These are phyloP conservation scores for Fraxinus pennsylvanica DNA, from an alignment of 257 asterid species.

Conservation along the genomic window DNA sequence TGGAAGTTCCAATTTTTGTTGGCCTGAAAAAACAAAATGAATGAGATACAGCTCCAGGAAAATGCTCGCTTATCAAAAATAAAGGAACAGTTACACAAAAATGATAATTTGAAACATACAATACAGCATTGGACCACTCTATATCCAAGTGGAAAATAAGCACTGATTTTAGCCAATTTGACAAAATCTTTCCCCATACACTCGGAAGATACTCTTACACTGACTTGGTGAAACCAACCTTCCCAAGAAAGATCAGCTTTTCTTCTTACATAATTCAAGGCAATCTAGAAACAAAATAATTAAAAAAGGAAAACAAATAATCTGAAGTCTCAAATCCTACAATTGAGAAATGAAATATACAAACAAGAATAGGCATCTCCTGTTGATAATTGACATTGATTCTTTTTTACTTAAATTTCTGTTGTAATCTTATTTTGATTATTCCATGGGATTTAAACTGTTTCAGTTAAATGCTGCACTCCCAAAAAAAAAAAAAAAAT, in stretches of 20 bases:
- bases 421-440: no score
- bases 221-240: background rate
- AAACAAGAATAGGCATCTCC: no score
- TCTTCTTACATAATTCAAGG: background rate
- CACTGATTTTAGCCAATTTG: background rate
- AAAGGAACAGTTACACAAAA: background rate
- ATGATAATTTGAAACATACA: background rate
- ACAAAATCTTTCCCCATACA: background rate
- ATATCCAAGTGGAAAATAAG: background rate
- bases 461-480: no score
- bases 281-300: background rate
- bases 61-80: background rate
- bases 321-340: no score
- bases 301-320: background rate
- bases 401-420: no score
- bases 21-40: constrained; percentile 2
- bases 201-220: background rate
- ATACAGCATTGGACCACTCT: background rate
- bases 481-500: no score
- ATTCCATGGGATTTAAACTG: no score
- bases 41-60: constrained; percentile 2
- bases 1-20: constrained; percentile 1
- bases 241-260: background rate
- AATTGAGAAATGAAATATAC: no score
- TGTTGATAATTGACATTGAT: no score